Evolutionary conservation across 1,139 yeast species (phyloP).

Genomic region (Torulaspora globosa): DNA sequence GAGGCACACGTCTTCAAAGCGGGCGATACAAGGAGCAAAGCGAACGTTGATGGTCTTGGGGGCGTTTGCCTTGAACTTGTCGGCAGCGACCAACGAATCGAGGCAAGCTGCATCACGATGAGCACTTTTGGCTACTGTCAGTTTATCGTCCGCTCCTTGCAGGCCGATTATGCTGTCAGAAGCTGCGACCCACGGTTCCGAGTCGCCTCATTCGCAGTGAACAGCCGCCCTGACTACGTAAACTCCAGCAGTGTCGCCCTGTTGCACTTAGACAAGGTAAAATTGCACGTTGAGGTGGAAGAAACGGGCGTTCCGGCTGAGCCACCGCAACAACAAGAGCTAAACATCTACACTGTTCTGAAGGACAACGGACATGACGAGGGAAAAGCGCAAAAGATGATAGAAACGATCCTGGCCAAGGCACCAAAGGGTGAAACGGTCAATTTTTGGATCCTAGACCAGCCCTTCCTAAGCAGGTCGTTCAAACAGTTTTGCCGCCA

Average conservation of each 20-base stretch:
- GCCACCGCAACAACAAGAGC: slow-evolving; percentile 46
- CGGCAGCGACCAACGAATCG: slow-evolving; percentile 16
- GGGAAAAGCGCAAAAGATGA: slow-evolving; percentile 69
- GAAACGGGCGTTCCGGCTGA: slow-evolving; percentile 1
- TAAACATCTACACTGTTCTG: slow-evolving; percentile 81
- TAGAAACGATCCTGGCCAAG: slow-evolving; percentile 64
- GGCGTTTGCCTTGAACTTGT: slow-evolving; percentile 27
- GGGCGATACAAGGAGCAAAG: slow-evolving; percentile 18
- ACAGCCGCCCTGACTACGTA: slow-evolving; percentile 30
- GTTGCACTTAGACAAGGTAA: slow-evolving; percentile 19
- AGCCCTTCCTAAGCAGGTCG: slow-evolving; percentile 61
- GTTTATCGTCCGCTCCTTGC: slow-evolving; percentile 19
- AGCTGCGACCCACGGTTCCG: slow-evolving; percentile 26
- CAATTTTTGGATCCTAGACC: slow-evolving; percentile 85
- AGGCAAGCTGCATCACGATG: slow-evolving; percentile 28
- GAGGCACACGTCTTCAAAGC: slow-evolving; percentile 61
- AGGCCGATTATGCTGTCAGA: slow-evolving; percentile 17
- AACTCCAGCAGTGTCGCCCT: slow-evolving; percentile 16
- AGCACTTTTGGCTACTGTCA: slow-evolving; percentile 36
- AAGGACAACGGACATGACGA: slow-evolving; percentile 71
- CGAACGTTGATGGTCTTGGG: slow-evolving; percentile 28
- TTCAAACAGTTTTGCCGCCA: slow-evolving; percentile 58
- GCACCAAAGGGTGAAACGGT: slow-evolving; percentile 49
- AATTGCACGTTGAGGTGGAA: slow-evolving; percentile 23
- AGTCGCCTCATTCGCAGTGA: slow-evolving; percentile 24